Conservation (phyloP, 768 basidiomycete genomes). For the Leccinum fibrillosum region DNA sequence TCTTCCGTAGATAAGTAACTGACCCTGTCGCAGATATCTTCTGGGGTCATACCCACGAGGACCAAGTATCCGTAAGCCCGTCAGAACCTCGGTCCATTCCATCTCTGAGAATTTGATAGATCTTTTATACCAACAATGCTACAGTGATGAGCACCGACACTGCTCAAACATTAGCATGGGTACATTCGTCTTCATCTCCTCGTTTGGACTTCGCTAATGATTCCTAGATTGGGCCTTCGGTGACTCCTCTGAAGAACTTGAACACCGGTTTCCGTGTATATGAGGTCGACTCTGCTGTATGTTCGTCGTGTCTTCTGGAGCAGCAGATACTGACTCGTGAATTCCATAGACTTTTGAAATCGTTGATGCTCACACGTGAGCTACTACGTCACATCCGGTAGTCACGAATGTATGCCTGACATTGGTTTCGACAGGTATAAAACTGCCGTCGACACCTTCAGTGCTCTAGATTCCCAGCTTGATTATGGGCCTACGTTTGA, state of each 20-base stretch:
- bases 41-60: slow-evolving; percentile 76
- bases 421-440: slow-evolving; percentile 47
- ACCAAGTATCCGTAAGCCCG: slow-evolving; percentile 56
- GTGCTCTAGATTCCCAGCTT: slow-evolving; percentile 54
- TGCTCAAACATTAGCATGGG: slow-evolving; percentile 56
- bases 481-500: slow-evolving; percentile 57
- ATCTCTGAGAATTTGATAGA: slow-evolving; percentile 34
- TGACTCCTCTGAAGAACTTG: slow-evolving; percentile 67
- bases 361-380: slow-evolving; percentile 73
- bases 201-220: slow-evolving; percentile 6
- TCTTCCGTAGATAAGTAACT: not conserved
- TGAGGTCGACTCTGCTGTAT: slow-evolving; percentile 52
- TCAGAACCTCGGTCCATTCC: not conserved
- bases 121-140: slow-evolving; percentile 71
- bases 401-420: not conserved
- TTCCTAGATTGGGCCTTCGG: slow-evolving; percentile 59
- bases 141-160: slow-evolving; percentile 54
- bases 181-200: slow-evolving; percentile 17
- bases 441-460: slow-evolving; percentile 57
- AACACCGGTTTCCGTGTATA: slow-evolving; percentile 67
- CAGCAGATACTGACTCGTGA: slow-evolving; percentile 1
- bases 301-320: slow-evolving; percentile 16
- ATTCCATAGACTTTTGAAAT: slow-evolving; percentile 68
- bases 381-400: slow-evolving; percentile 1
- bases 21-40: slow-evolving; percentile 52